These are phyloP conservation scores for Helianthus annuus DNA, from an alignment of 129 eudicot genomes.

Conservation along the genomic window DNA sequence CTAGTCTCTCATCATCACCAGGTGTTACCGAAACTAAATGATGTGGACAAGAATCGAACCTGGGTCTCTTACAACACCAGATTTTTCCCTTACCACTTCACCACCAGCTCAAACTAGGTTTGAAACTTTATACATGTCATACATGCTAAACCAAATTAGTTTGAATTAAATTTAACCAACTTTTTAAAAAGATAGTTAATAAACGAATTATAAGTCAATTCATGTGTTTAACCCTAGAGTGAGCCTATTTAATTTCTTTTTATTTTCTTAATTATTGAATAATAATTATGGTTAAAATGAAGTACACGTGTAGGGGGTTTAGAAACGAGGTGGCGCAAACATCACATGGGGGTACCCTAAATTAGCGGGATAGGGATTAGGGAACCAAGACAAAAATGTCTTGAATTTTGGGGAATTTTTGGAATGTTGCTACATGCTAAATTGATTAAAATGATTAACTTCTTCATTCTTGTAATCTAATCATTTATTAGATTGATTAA, in stretches of 20 bases:
- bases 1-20: no score
- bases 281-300: background rate
- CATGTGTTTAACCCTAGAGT: background rate
- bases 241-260: background rate
- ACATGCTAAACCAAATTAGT: background rate
- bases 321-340: background rate
- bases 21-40: no score
- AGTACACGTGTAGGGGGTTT: background rate
- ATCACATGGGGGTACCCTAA: slow-evolving; percentile 5
- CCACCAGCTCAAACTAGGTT: background rate
- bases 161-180: background rate
- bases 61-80: no score
- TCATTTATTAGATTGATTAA: background rate
- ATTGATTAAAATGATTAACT: no score
- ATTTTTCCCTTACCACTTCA: no score
- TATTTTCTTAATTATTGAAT: no score
- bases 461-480: background rate
- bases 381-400: slow-evolving; percentile 36
- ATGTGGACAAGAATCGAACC: no score
- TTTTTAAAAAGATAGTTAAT: background rate
- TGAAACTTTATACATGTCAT: background rate
- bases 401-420: slow-evolving; percentile 32
- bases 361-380: slow-evolving; percentile 9
- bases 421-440: slow-evolving; percentile 26
- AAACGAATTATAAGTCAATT: background rate